Base-by-base conservation (phyloP, 1,139 yeast genomes). In the Eremothecium sinecaudum region DNA sequence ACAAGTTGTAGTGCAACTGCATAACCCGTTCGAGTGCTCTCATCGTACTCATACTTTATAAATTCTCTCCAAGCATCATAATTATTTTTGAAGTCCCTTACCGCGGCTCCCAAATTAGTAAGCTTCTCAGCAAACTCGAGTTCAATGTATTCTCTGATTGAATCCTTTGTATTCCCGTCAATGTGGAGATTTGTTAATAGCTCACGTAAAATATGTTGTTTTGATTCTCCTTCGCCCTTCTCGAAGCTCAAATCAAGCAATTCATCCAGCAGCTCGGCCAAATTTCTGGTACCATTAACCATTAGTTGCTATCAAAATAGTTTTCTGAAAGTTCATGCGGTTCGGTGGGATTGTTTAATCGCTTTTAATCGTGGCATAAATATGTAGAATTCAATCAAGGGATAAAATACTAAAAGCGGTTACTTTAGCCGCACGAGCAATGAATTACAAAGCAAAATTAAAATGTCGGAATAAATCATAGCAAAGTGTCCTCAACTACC, bases 1-100 rank as follows among this genome's bases (percentile, higher is more conserved):
- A 50, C 37, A 6, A 50, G 40, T 16, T 46, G 48, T 19, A 46
- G 24, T 9, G 42, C 33, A 8, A 40, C 23, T 8, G 39, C 40
- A 24, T 41, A 38, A 11, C 35, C 36, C 8, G 28, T 15, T 4
- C 35, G 34, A 7, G 28, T 21, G 9, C 7, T 21, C 31, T 39
- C 43, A 20, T 24, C 25, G 20, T 28, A 25, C 3, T 28, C 36
- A 2, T 38, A 17, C 5, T 36, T 19, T 4, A 39, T 21, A 12
- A 39, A 33, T 22, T 31, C 18, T 6, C 19, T 25, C 46, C 47
- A 43, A 16, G 22, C 27, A 7, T 30, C 39, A 5, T 30, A 20
- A 18, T 34, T 31, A 14, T 22, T 31, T 8, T 29, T 22, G 31
- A 46, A 39, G 28, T 40, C 42, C 22, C 28, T 24, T 13, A 44